Percentiles rank a stretch among this genome's conserved stretches.
phyloP scores from a whole-genome alignment of 2,329 filamentous ascomycete genomes.

The Fusarium pseudonygamai region DNA sequence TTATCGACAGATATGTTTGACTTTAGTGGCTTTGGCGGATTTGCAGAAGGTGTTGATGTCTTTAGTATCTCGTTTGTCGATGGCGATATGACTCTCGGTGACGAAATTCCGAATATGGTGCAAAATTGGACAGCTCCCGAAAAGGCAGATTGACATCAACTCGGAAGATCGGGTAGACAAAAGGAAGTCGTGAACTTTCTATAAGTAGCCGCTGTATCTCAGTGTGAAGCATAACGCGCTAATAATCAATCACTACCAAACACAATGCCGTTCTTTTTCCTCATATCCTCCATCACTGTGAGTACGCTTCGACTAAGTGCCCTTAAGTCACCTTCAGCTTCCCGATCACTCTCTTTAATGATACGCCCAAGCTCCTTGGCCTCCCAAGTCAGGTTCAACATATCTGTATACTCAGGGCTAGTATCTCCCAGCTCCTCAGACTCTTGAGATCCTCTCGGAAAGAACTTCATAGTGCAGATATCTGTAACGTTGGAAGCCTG shows the following conservation, averaged over 20 bases:
- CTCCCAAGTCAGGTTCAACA: constrained; percentile 35
- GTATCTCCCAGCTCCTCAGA: constrained; percentile 21
- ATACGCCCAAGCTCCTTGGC: constrained; percentile 29
- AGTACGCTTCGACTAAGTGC: constrained; percentile 17
- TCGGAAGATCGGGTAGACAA: no score
- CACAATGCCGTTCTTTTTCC: constrained; percentile 15
- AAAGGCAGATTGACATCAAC: not conserved
- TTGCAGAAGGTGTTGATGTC: constrained; percentile 13
- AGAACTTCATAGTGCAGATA: constrained; percentile 18
- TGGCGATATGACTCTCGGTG: constrained; percentile 5
- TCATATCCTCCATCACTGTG: constrained; percentile 25
- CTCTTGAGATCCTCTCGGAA: constrained; percentile 18
- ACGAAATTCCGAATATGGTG: not conserved
- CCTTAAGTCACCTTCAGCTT: constrained; percentile 16
- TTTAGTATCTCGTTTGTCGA: constrained; percentile 20
- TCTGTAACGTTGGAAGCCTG: constrained; percentile 28
- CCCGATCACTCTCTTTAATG: constrained; percentile 11
- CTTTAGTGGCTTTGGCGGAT: constrained; percentile 8
- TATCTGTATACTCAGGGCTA: constrained; percentile 9
- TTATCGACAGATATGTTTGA: constrained; percentile 11
- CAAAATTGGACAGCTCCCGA: not conserved
- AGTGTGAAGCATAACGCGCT: no score
- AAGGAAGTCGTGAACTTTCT: constrained; percentile 51
- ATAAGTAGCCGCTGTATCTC: constrained; percentile 23
- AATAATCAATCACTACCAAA: constrained; percentile 19